A percentile compares a stretch with the other conserved stretches of the same genome.
Conservation (phyloP, 2,329 filamentous ascomycete genomes). For the Ophiostoma fasciatum region DNA sequence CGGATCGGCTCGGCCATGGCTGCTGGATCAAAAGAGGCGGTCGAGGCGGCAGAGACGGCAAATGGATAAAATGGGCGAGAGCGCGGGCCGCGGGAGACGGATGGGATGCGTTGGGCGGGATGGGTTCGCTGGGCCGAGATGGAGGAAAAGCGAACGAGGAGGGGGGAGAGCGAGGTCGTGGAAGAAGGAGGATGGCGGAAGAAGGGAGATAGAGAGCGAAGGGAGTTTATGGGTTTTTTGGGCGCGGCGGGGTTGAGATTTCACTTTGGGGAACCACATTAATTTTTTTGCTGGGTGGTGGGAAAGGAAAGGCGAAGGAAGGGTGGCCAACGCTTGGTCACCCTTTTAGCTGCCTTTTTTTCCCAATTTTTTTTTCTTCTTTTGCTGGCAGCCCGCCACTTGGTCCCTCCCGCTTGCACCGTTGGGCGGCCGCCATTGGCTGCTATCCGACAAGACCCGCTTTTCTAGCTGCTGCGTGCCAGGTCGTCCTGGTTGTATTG, state of each 20-base stretch:
- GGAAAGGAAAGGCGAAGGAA: slow-evolving; percentile 4
- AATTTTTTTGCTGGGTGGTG: slow-evolving; percentile 14
- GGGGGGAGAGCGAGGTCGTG: too few relatives aligned
- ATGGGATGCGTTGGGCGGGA: too few relatives aligned
- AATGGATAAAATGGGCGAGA: too few relatives aligned
- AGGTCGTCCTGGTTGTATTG: too few relatives aligned
- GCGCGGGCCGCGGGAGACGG: too few relatives aligned
- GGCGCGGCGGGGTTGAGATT: slow-evolving; percentile 13
- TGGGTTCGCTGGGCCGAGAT: too few relatives aligned
- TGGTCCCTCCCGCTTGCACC: slow-evolving; percentile 1
- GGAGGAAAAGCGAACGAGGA: too few relatives aligned
- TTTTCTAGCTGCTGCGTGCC: too few relatives aligned
- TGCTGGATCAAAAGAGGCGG: neutral
- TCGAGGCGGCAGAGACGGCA: neutral
- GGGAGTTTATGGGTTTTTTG: slow-evolving; percentile 7
- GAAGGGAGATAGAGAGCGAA: slow-evolving; percentile 2
- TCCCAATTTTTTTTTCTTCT: slow-evolving; percentile 2
- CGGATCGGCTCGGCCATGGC: slow-evolving; percentile 48
- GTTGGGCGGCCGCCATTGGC: slow-evolving; percentile 9
- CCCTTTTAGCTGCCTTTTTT: neutral
- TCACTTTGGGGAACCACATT: slow-evolving; percentile 6
- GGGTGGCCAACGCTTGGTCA: too few relatives aligned
- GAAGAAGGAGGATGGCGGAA: slow-evolving; percentile 7
- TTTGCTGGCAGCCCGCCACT: slow-evolving; percentile 8
- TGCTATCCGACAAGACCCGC: neutral